A percentile compares a stretch with the other conserved stretches of the same genome.
phyloP scores from a whole-genome alignment of 208 protist genomes.

The Acanthamoeba lenticulata region DNA sequence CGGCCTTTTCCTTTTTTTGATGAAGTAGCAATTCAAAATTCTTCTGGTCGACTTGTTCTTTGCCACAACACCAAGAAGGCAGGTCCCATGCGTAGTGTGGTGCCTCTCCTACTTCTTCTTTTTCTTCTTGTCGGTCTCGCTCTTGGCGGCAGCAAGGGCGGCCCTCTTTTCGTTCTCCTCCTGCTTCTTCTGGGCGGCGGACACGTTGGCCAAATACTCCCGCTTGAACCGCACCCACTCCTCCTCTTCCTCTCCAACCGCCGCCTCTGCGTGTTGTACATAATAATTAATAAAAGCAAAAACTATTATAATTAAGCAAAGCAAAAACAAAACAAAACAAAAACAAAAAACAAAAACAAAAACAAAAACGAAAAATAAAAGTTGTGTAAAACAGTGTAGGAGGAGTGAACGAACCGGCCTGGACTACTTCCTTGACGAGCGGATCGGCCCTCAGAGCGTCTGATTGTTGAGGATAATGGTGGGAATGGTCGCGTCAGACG shows the following conservation, averaged over 20 bases:
- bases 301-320: too few species aligned
- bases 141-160: constrained; percentile 7
- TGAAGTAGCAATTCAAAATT: too few species aligned
- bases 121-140: not conserved
- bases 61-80: too few species aligned
- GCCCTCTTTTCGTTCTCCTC: constrained; percentile 33
- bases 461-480: too few species aligned
- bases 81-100: too few species aligned
- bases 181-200: not conserved
- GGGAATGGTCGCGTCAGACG: not conserved
- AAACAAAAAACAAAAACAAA: too few species aligned
- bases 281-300: not conserved
- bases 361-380: too few species aligned
- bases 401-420: not conserved
- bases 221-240: constrained; percentile 57
- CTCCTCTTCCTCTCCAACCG: not conserved
- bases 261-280: not conserved
- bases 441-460: not conserved
- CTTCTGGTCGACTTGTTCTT: too few species aligned
- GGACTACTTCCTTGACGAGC: not conserved
- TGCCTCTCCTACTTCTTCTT: constrained; percentile 47
- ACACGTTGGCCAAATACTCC: constrained; percentile 30
- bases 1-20: too few species aligned
- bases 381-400: too few species aligned
- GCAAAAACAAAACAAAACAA: too few species aligned